Percentiles rank a stretch among this genome's conserved stretches.
Conservation (phyloP, 2,329 filamentous ascomycete species). For the Zarea fungicola region DNA sequence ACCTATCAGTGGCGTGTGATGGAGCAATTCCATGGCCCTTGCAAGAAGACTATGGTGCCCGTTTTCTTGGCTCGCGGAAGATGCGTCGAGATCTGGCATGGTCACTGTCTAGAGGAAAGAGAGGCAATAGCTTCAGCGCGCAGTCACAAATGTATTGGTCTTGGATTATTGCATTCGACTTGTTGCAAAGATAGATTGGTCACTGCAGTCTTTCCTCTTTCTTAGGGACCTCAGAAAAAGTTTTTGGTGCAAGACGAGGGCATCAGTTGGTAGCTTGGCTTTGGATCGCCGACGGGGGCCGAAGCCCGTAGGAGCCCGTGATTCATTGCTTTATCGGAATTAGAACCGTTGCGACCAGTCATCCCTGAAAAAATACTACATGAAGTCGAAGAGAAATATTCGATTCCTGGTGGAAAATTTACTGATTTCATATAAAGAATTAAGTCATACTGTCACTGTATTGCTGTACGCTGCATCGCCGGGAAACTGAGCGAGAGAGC, state of each 20-base stretch:
- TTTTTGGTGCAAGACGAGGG: neutral
- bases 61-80: neutral
- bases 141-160: neutral
- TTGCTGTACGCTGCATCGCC: neutral
- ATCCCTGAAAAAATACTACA: neutral
- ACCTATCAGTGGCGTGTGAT: neutral
- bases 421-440: neutral
- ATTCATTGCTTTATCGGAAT: neutral
- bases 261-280: neutral
- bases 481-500: neutral
- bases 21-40: neutral
- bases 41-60: neutral
- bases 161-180: neutral
- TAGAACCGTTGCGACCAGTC: neutral
- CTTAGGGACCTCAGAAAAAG: neutral
- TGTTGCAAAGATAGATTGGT: neutral
- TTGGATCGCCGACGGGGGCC: neutral
- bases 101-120: neutral
- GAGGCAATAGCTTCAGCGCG: neutral
- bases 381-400: neutral
- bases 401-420: neutral
- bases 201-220: neutral
- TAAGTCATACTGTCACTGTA: neutral
- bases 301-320: neutral
- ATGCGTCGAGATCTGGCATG: neutral